These are phyloP conservation scores for Venturia asperata DNA, from an alignment of 2,329 filamentous ascomycete genomes.

Conservation along the genomic window DNA sequence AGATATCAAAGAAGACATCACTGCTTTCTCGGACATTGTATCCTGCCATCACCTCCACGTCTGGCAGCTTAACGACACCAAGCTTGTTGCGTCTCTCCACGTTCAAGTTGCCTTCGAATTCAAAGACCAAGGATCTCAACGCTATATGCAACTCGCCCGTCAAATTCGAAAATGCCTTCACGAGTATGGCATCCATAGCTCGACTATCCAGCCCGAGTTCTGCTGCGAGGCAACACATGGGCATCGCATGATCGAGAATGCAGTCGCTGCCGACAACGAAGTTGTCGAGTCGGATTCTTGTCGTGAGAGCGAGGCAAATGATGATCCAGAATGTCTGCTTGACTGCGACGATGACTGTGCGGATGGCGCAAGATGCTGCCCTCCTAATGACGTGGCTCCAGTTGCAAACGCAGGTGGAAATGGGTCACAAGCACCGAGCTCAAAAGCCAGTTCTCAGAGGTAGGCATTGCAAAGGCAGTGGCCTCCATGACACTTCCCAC, in stretches of 20 bases:
- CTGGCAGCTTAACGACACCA: constrained; percentile 94
- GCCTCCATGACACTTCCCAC: neutral
- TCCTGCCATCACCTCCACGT: constrained; percentile 95
- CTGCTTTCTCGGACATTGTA: constrained; percentile 73
- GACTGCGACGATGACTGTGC: constrained; percentile 40
- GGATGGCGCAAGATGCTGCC: constrained; percentile 37
- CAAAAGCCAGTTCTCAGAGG: constrained; percentile 1
- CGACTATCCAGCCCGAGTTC: constrained; percentile 93
- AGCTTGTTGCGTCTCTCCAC: constrained; percentile 87
- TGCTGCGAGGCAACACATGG: constrained; percentile 40
- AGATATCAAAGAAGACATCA: constrained; percentile 88
- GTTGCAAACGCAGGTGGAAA: neutral
- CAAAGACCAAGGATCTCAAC: constrained; percentile 64
- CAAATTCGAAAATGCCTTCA: constrained; percentile 83
- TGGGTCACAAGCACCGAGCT: neutral
- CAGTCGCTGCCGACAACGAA: constrained; percentile 11
- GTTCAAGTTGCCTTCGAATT: constrained; percentile 88
- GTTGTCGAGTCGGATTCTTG: constrained; percentile 21
- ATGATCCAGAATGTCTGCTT: constrained; percentile 32
- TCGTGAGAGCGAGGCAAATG: constrained; percentile 6
- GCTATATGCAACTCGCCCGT: constrained; percentile 85
- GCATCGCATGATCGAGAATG: constrained; percentile 28
- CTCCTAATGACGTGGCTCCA: constrained; percentile 23
- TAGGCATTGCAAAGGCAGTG: neutral
- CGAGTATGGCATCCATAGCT: constrained; percentile 91